Evolutionary conservation across 2,329 filamentous ascomycete genomes (phyloP), one percentile per base, ranked within the genome.

Genomic region (Pyricularia sp.): DNA sequence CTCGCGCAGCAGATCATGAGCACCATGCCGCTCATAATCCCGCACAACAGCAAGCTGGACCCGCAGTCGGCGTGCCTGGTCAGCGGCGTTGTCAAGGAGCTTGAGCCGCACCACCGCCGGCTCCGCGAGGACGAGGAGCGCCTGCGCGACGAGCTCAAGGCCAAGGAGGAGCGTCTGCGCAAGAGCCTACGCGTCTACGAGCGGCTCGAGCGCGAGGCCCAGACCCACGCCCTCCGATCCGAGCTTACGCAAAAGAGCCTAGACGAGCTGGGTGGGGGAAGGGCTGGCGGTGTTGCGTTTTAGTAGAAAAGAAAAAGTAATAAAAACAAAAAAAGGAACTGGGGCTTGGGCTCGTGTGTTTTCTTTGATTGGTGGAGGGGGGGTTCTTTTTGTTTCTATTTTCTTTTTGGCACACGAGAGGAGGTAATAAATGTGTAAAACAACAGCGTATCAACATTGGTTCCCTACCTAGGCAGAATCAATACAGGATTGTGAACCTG

Each of bases 121-220:
- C 76, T 85, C 12, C 78, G 77, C 66, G 83, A 85, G 53, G 84
- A 86, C 60, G 84, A 85, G 70, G 83, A 85, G 71, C 80, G 79
- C 67, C 69, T 84, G 44, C 78, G 84, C 1, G 78, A 81, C 57
- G 83, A 86, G 64, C 73, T 84, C 33, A 77, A 79, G 24, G 70
- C 69, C 28, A 84, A 82, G 70, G 79, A 85, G 69, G 84, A 85
- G 57, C 79, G 79, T 67, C 72, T 85, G 53, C 77, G 82, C 33
- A 81, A 79, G 72, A 82, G 77, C 65, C 73, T 86, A 49, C 77
- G 79, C 60, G 69, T 76, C 31, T 86, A 83, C 81, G 79, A 85
- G 64, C 78, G 77, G 69, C 75, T 83, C 60, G 80, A 83, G 70
- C 77, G 83, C 30, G 84, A 86, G 70, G 77, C 78, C 4, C 78